These are phyloP conservation scores for Suillus hirtellus DNA, from an alignment of 768 basidiomycete species.

Conservation along the genomic window DNA sequence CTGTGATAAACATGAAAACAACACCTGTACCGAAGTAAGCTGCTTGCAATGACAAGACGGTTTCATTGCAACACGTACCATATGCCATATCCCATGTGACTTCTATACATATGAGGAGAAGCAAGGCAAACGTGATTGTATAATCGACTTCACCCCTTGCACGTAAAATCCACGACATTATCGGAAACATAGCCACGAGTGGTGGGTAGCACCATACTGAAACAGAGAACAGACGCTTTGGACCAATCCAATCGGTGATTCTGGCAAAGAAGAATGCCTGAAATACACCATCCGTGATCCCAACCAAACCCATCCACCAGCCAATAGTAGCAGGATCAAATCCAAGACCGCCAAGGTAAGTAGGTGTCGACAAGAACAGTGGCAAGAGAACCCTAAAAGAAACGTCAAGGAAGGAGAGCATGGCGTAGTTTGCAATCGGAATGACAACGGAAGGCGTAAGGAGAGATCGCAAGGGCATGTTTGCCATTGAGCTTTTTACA, in stretches of 20 bases:
- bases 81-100: conserved; percentile 43
- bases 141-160: conserved; percentile 30
- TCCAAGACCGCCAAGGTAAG: conserved; percentile 43
- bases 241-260: conserved; percentile 42
- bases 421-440: conserved; percentile 43
- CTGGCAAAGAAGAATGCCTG: conserved; percentile 43
- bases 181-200: conserved; percentile 43
- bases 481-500: conserved; percentile 19
- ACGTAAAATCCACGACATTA: conserved; percentile 42
- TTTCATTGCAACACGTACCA: conserved; percentile 29
- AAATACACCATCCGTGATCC: conserved; percentile 38
- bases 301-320: conserved; percentile 35
- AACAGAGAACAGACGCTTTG: conserved; percentile 39
- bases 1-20: conserved; percentile 53
- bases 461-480: conserved; percentile 31
- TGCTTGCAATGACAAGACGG: neutral
- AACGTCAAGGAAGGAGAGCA: conserved; percentile 45
- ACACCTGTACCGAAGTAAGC: conserved; percentile 37
- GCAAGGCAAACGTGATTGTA: conserved; percentile 39
- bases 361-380: conserved; percentile 46
- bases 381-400: conserved; percentile 42
- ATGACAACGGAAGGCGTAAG: conserved; percentile 38
- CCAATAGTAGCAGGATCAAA: conserved; percentile 45
- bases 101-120: conserved; percentile 22
- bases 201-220: conserved; percentile 41